Evolutionary conservation across 306 rosid species (phyloP).

Genomic region (Purshia tridentata): DNA sequence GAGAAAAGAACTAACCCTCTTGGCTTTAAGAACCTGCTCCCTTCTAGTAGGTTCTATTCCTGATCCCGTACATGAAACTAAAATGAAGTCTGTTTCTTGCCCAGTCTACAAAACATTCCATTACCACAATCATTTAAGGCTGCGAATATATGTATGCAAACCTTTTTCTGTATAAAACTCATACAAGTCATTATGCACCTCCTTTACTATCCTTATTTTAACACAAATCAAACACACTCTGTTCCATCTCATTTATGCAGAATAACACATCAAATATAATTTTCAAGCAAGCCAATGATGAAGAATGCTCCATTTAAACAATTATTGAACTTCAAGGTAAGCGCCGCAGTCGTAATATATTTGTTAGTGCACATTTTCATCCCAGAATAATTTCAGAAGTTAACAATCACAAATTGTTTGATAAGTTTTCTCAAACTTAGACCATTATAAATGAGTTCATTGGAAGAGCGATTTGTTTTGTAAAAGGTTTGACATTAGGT

Average conservation of each 20-base stretch:
- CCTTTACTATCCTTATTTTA: slow-evolving; percentile 14
- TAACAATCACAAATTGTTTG: background rate
- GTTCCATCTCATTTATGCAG: slow-evolving; percentile 6
- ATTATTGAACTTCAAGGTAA: background rate
- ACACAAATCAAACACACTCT: background rate
- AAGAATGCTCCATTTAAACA: background rate
- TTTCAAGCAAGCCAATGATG: background rate
- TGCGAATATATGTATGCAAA: background rate
- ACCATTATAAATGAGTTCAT: background rate
- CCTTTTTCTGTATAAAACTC: background rate
- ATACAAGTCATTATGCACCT: background rate
- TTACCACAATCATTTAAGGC: slow-evolving; percentile 28
- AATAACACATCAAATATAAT: background rate
- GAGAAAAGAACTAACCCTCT: slow-evolving; percentile 60
- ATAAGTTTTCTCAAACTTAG: background rate
- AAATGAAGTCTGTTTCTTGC: slow-evolving; percentile 90
- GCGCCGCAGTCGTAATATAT: background rate
- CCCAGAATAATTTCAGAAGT: too few relatives aligned
- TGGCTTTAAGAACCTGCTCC: slow-evolving; percentile 96
- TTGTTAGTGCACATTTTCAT: too few relatives aligned
- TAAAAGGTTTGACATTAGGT: background rate
- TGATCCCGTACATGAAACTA: slow-evolving; percentile 93
- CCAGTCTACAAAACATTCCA: slow-evolving; percentile 68
- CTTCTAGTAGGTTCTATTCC: slow-evolving; percentile 87
- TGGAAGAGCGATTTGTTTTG: background rate